A percentile compares a stretch with the other conserved stretches of the same genome.
phyloP scores from a whole-genome alignment of 2,329 filamentous ascomycete species.

The Periglandula ipomoeae region DNA sequence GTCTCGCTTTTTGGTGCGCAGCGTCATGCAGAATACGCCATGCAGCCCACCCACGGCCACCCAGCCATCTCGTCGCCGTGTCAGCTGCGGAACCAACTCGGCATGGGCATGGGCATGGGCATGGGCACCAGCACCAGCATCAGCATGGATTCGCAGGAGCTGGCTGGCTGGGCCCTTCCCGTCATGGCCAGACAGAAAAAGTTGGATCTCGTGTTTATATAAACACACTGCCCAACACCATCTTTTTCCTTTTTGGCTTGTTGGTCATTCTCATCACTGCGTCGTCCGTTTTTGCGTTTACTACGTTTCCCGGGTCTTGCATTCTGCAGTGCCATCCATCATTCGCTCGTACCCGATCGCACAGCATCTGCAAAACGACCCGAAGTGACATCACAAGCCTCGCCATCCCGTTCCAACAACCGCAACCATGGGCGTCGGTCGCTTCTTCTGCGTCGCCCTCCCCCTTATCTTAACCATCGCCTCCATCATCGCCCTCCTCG shows the following conservation, averaged over 20 bases:
- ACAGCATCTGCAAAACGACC: neutral
- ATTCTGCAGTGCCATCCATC: neutral
- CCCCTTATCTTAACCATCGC: conserved; percentile 75
- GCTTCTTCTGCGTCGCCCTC: conserved; percentile 78
- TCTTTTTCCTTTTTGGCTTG: neutral
- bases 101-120: too few relatives aligned
- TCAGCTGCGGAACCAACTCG: neutral
- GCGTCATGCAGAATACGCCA: neutral
- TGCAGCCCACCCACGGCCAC: neutral
- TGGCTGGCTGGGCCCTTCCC: too few relatives aligned
- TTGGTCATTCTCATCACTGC: neutral
- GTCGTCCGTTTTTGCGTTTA: neutral
- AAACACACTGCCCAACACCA: neutral
- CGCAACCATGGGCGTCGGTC: conserved; percentile 52
- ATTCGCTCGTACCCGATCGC: too few relatives aligned
- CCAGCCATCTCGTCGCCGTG: neutral
- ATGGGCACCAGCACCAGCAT: too few relatives aligned
- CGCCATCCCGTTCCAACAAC: conserved; percentile 1
- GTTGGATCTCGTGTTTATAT: neutral
- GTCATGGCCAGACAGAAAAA: too few relatives aligned
- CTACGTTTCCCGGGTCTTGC: neutral
- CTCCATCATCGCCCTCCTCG: conserved; percentile 60
- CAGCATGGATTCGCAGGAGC: too few relatives aligned
- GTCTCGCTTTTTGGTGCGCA: neutral
- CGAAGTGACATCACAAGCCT: neutral